Base-by-base conservation (phyloP, 441 rosid species). In the Jatropha multifida region DNA sequence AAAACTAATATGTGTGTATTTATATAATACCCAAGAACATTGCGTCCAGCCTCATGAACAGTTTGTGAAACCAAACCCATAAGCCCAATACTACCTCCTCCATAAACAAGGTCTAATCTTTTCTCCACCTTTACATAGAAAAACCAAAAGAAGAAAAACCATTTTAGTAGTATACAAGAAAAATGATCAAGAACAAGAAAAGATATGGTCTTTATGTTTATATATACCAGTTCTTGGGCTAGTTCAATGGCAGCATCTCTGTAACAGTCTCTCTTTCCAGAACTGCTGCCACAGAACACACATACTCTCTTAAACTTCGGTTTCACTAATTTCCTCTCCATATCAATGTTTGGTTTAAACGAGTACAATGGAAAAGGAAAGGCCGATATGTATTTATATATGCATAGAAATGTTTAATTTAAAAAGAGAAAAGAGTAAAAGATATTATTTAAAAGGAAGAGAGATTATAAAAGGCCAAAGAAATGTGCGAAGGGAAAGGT, bases 71-170 rank as follows among this genome's bases (percentile, higher is more conserved):
- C 92, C 84, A 90, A 80, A 69, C 98, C 98, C 97, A 92, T 92
- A 26, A 94, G 85, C 61, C 97, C 98, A 80, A 90, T 84, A 71
- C 98, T 94, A 27, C 98, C 97, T 66, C 98, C 98, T 40, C 98
- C 98, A 74, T 92, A 92, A 26, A 92, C 98, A 79, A 94, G 94
- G 79, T 89, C 90, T 83, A 94, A 52, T 77, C 89, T 84, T 77
- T 83, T 90, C 15, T 71, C 79, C 65, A 92, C 88, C 98, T 92
- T 73, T 71, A 60, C 40, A 63, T 32, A 69, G 41, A 65, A 37
- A 4, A 5, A 27, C 5, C 0, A 41, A 65, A 12, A 72, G 41
- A 76, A 14, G 52, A 27, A 3, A 37, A 18, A 42, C 42, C 42
- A 9, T 69, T 52, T 8, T 18, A 23, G 27, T 12, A 61, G 41